A percentile compares a stretch with the other conserved stretches of the same genome.
These are phyloP conservation scores for Ustilago trichophora DNA, from an alignment of 1,284 basidiomycete species.

Conservation along the genomic window DNA sequence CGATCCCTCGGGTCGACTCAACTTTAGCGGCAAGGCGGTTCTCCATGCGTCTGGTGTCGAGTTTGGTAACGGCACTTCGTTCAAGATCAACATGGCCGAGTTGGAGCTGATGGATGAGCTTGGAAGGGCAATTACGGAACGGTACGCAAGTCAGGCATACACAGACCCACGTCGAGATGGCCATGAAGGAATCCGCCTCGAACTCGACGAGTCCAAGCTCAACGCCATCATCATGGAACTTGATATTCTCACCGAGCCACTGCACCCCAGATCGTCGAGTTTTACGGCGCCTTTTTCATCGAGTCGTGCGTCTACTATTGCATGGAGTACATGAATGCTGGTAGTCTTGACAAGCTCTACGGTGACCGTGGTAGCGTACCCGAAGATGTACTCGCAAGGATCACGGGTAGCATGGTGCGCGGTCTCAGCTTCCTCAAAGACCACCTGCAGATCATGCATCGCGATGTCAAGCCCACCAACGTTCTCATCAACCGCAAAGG, in stretches of 20 bases:
- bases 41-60: conserved; percentile 92
- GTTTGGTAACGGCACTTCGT: conserved; percentile 90
- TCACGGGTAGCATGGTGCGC: conserved; percentile 83
- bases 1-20: conserved; percentile 93
- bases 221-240: conserved; percentile 98
- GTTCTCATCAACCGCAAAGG: conserved; percentile 89
- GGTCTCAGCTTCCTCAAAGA: conserved; percentile 96
- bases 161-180: conserved; percentile 94
- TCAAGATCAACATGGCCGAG: conserved; percentile 95
- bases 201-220: conserved; percentile 91
- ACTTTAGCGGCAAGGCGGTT: conserved; percentile 91
- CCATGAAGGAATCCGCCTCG: conserved; percentile 99
- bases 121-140: conserved; percentile 97
- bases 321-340: conserved; percentile 99
- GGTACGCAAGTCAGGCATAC: conserved; percentile 94
- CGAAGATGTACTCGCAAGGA: conserved; percentile 84
- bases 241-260: conserved; percentile 94
- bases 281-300: conserved; percentile 98
- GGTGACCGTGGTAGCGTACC: conserved; percentile 72
- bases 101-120: conserved; percentile 86
- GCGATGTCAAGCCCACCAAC: conserved; percentile 98
- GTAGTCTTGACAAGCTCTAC: conserved; percentile 84
- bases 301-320: conserved; percentile 99
- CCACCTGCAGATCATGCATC: conserved; percentile 93
- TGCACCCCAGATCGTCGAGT: conserved; percentile 92